phyloP scores from a whole-genome alignment of 768 basidiomycete species.

The Phlebiopsis flavidoalba region DNA sequence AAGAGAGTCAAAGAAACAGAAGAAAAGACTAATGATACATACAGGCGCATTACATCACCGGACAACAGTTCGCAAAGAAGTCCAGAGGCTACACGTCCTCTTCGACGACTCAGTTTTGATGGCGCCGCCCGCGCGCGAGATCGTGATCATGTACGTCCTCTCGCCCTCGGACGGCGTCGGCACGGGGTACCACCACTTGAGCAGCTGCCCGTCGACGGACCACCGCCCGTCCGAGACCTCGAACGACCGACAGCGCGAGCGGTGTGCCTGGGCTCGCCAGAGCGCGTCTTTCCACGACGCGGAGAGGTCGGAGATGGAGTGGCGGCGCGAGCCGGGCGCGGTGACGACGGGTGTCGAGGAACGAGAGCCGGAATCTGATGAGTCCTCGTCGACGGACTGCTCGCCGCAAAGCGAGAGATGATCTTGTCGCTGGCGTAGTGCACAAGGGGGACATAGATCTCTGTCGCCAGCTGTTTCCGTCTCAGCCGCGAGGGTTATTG shows the following conservation, averaged over 20 bases:
- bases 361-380: conserved; percentile 5
- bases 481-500: conserved; percentile 13
- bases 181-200: conserved; percentile 37
- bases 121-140: conserved; percentile 25
- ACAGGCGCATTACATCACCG: not conserved
- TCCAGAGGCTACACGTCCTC: conserved; percentile 4
- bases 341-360: conserved; percentile 6
- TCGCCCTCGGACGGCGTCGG: conserved; percentile 24
- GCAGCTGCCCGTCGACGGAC: conserved; percentile 41
- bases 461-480: conserved; percentile 58
- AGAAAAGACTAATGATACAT: not conserved
- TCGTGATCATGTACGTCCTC: conserved; percentile 26
- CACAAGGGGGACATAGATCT: conserved; percentile 86
- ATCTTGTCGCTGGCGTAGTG: conserved; percentile 65
- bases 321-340: conserved; percentile 1
- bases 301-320: conserved; percentile 3
- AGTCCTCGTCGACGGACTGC: conserved; percentile 3
- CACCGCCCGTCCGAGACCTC: conserved; percentile 42
- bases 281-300: conserved; percentile 7
- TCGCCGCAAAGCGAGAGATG: conserved; percentile 8
- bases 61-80: not conserved
- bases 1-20: not conserved
- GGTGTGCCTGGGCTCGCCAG: conserved; percentile 6
- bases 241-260: conserved; percentile 40
- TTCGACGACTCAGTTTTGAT: conserved; percentile 17